Evolutionary conservation across 352 stramenopile genomes (phyloP).

Genomic region (Phytophthora nicotianae): DNA sequence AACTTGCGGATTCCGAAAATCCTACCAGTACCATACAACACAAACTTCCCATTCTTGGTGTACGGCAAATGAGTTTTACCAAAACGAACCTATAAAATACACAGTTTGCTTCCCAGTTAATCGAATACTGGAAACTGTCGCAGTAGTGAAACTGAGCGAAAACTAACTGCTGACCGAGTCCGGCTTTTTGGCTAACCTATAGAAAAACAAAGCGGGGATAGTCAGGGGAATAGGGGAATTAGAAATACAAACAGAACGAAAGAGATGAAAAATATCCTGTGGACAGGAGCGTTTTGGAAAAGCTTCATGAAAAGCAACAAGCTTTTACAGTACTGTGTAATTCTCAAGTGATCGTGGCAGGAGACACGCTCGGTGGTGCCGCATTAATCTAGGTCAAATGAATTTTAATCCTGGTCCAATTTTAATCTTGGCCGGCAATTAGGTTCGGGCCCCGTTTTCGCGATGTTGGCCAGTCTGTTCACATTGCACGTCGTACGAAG

Average conservation of each 20-base stretch:
- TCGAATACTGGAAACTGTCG: neutral
- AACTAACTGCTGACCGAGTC: conserved; percentile 9
- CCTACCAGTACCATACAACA: neutral
- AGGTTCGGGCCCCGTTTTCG: conserved; percentile 11
- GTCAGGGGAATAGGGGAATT: conserved; percentile 23
- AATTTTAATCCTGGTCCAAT: conserved; percentile 7
- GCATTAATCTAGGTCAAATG: conserved; percentile 8
- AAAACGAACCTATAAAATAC: neutral
- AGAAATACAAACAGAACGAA: conserved; percentile 1
- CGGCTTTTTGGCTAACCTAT: conserved; percentile 16
- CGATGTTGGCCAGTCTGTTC: conserved; percentile 13
- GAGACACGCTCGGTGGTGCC: conserved; percentile 12
- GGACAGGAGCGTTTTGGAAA: neutral
- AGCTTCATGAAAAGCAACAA: neutral
- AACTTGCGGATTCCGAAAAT: conserved; percentile 1
- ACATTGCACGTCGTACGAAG: conserved; percentile 17
- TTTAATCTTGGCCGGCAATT: conserved; percentile 12
- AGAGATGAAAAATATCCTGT: neutral
- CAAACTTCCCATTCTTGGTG: conserved; percentile 7
- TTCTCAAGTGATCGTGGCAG: neutral
- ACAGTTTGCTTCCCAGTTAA: neutral
- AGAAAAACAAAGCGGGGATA: conserved; percentile 8
- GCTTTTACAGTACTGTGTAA: neutral
- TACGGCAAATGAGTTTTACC: neutral
- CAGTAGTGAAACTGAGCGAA: conserved; percentile 10